phyloP scores from a whole-genome alignment of 2,329 filamentous ascomycete species.

The Exserohilum rostratum region DNA sequence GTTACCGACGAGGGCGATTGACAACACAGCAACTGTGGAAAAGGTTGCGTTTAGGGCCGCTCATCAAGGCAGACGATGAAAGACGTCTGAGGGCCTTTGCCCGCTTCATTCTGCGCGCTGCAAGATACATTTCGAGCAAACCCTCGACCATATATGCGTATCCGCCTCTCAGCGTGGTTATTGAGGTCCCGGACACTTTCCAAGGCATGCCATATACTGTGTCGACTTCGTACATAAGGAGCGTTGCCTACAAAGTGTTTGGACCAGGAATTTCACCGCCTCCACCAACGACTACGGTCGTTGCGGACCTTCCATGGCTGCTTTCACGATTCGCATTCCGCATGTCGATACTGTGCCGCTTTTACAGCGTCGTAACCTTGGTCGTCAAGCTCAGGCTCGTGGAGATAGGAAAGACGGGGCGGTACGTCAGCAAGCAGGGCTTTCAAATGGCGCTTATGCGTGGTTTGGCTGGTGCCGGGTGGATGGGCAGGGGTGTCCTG shows the following conservation, averaged over 20 bases:
- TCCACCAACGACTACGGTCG: neutral
- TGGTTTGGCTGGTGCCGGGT: neutral
- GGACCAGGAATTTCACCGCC: neutral
- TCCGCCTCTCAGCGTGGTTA: neutral
- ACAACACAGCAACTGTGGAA: neutral
- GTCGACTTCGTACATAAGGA: neutral
- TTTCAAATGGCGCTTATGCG: neutral
- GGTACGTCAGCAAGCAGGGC: neutral
- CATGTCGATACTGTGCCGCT: neutral
- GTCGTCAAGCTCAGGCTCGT: neutral
- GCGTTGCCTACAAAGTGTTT: neutral
- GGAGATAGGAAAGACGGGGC: neutral
- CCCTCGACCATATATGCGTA: neutral
- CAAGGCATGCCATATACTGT: neutral
- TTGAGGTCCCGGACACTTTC: neutral
- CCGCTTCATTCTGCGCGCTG: constrained; percentile 3
- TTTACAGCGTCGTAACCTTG: neutral
- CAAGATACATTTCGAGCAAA: neutral
- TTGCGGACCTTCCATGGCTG: neutral
- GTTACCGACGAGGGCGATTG: neutral
- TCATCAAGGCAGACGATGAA: neutral
- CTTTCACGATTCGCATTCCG: neutral
- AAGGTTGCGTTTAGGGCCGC: accelerated
- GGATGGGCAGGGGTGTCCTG: neutral
- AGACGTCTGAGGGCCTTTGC: neutral